A percentile compares a stretch with the other conserved stretches of the same genome.
Evolutionary conservation across 768 basidiomycete genomes (phyloP).

Genomic region (Tubosaeta brunneosetosa): DNA sequence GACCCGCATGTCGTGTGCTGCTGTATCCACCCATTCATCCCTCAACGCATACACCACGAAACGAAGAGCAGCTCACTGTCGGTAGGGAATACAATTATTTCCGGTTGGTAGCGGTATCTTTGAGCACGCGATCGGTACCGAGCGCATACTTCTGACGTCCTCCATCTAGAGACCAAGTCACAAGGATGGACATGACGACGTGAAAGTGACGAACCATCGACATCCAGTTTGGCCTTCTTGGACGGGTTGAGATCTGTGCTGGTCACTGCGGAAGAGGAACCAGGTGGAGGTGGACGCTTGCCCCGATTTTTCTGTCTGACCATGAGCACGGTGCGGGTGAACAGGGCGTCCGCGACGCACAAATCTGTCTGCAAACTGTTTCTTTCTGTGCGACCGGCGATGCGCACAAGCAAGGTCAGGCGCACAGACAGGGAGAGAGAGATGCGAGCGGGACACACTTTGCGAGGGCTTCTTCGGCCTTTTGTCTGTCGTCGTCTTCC

Average conservation of each 20-base stretch:
- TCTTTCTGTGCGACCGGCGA: conserved; percentile 42
- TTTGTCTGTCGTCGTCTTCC: conserved; percentile 59
- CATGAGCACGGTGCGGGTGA: neutral
- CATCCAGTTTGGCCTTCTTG: conserved; percentile 37
- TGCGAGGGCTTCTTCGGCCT: conserved; percentile 45
- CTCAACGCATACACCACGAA: neutral
- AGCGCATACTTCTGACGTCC: neutral
- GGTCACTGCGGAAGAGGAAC: conserved; percentile 31
- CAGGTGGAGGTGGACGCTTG: conserved; percentile 47
- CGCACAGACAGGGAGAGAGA: neutral
- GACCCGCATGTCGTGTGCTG: neutral
- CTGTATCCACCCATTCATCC: too few species aligned
- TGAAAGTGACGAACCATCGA: conserved; percentile 3
- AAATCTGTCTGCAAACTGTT: conserved; percentile 56
- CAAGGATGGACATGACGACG: neutral
- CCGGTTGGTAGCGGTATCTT: neutral
- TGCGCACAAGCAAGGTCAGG: neutral
- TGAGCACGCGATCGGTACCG: neutral
- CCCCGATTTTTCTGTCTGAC: conserved; percentile 49
- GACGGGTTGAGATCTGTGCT: conserved; percentile 32
- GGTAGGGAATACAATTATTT: neutral
- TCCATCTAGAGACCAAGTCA: neutral
- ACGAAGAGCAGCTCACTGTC: neutral
- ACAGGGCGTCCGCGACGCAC: conserved; percentile 33
- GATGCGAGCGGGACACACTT: conserved; percentile 35